Percentiles rank a stretch among this genome's conserved stretches.
Conservation (phyloP, 441 rosid species). For the Populus hybrid region DNA sequence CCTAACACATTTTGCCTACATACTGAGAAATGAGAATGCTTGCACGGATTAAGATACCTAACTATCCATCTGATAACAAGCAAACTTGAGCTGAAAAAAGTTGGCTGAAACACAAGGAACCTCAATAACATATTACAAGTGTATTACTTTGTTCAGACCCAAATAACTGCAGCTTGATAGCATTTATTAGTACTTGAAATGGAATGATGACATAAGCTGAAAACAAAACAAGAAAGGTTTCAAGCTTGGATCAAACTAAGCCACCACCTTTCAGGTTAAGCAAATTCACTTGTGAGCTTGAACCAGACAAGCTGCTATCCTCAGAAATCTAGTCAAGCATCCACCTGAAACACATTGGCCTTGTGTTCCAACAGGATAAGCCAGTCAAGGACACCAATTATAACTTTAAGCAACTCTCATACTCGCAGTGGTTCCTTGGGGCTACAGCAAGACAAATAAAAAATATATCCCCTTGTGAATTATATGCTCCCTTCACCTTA, state of each 20-base stretch:
- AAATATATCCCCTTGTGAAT: neutral
- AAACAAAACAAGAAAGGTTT: neutral
- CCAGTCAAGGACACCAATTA: no score
- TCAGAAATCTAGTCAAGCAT: neutral
- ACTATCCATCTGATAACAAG: neutral
- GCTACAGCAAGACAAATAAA: neutral
- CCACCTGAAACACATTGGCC: neutral
- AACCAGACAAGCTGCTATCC: neutral
- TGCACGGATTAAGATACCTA: neutral
- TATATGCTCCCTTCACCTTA: neutral
- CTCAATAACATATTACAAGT: neutral
- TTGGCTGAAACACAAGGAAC: neutral
- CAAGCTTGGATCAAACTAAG: neutral
- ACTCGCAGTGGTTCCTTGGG: neutral
- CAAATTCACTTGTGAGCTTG: neutral
- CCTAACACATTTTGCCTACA: neutral
- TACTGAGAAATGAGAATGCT: neutral
- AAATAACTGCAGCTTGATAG: neutral
- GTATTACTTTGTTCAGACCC: neutral
- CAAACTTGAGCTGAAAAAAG: neutral
- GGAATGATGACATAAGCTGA: no score
- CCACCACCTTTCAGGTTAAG: neutral
- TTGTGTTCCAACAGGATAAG: neutral
- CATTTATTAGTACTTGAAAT: neutral
- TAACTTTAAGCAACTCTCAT: no score